These are phyloP conservation scores for Debaryomycetaceae sp. DNA, from an alignment of 1,139 yeast species.

Conservation along the genomic window DNA sequence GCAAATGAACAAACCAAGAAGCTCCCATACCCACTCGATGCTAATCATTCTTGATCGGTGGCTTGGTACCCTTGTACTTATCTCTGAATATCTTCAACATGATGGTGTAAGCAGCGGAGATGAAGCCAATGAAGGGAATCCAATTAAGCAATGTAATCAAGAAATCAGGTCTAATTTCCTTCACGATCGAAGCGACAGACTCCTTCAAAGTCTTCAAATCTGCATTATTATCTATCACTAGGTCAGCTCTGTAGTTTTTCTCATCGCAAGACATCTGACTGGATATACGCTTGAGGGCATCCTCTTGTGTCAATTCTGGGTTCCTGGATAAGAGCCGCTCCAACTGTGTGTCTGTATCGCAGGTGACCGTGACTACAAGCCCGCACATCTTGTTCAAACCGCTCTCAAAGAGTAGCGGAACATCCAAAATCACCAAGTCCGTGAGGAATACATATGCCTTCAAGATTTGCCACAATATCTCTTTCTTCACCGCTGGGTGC, in stretches of 20 bases:
- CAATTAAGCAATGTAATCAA: slow-evolving; percentile 59
- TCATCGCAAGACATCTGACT: slow-evolving; percentile 71
- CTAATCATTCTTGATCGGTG: slow-evolving; percentile 5
- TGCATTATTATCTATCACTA: slow-evolving; percentile 63
- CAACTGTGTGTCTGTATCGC: slow-evolving; percentile 56
- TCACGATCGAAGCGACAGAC: slow-evolving; percentile 45
- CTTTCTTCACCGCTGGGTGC: slow-evolving; percentile 83
- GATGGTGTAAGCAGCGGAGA: slow-evolving; percentile 29
- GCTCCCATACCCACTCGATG: neutral
- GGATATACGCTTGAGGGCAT: slow-evolving; percentile 67
- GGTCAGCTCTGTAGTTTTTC: slow-evolving; percentile 60
- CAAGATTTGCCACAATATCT: slow-evolving; percentile 57
- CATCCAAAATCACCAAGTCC: slow-evolving; percentile 72
- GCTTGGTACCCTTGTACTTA: slow-evolving; percentile 16
- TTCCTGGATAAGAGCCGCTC: slow-evolving; percentile 64
- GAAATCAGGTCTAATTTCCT: slow-evolving; percentile 46
- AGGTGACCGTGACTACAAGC: slow-evolving; percentile 61
- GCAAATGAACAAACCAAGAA: neutral
- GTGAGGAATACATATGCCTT: slow-evolving; percentile 48
- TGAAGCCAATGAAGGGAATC: slow-evolving; percentile 49
- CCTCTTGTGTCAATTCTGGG: slow-evolving; percentile 59
- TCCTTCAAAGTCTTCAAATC: slow-evolving; percentile 45
- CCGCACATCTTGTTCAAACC: slow-evolving; percentile 73
- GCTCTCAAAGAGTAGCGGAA: slow-evolving; percentile 85
- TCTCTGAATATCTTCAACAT: slow-evolving; percentile 17